Evolutionary conservation across 306 rosid genomes (phyloP).

Genomic region (Fragaria nilgerrensis): DNA sequence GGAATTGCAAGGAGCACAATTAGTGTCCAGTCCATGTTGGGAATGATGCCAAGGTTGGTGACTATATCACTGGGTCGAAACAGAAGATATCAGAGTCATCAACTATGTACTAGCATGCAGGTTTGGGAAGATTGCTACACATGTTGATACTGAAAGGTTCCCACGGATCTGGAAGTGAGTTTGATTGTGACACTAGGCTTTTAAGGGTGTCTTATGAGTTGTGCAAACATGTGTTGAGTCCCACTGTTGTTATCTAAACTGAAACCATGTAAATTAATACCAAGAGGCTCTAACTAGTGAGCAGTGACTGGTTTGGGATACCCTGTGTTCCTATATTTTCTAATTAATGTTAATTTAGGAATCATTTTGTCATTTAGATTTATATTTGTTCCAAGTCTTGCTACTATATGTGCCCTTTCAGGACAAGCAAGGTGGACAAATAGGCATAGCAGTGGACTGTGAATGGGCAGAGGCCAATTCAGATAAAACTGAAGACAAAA

Average conservation of each 20-base stretch:
- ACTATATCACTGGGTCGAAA: neutral
- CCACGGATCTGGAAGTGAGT: neutral
- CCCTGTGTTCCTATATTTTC: neutral
- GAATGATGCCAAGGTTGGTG: neutral
- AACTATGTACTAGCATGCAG: neutral
- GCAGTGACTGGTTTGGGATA: neutral
- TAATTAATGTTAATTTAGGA: neutral
- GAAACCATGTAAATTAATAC: neutral
- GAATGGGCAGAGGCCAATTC: constrained; percentile 97
- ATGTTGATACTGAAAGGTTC: neutral
- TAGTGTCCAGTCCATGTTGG: neutral
- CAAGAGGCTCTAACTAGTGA: neutral
- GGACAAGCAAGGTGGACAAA: constrained; percentile 82
- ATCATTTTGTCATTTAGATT: neutral
- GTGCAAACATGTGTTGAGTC: neutral
- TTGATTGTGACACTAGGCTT: neutral
- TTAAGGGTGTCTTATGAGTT: neutral
- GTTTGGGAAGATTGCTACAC: neutral
- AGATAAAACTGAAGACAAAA: constrained; percentile 60
- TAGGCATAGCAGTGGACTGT: constrained; percentile 74
- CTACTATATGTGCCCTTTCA: constrained; percentile 26
- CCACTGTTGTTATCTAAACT: neutral
- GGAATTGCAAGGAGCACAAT: neutral
- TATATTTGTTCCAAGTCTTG: constrained; percentile 16
- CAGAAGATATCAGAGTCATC: neutral